These are phyloP conservation scores for Didymella keratinophila DNA, from an alignment of 2,329 filamentous ascomycete species.

Conservation along the genomic window DNA sequence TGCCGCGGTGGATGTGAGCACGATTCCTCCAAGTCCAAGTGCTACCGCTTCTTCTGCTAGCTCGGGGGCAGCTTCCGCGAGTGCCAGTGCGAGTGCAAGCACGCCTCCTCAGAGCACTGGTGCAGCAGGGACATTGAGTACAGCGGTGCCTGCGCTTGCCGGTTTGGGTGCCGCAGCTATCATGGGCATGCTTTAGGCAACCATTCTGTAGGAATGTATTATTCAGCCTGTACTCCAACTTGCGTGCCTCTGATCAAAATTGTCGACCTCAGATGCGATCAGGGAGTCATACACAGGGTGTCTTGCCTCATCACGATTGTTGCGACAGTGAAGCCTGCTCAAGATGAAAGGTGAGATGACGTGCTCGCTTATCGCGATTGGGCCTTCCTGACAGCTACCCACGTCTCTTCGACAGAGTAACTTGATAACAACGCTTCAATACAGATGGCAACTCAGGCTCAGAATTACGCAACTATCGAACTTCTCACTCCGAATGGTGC, in stretches of 20 bases:
- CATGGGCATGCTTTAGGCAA: constrained; percentile 3
- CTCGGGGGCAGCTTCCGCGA: neutral
- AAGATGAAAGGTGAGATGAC: too few species aligned
- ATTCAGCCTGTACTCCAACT: neutral
- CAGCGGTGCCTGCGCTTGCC: constrained; percentile 6
- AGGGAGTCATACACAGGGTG: too few species aligned
- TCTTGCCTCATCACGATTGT: too few species aligned
- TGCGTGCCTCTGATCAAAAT: neutral
- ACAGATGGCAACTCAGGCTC: neutral
- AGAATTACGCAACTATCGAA: constrained; percentile 3
- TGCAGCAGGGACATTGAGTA: constrained; percentile 4
- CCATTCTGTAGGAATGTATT: neutral
- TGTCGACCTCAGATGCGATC: too few species aligned
- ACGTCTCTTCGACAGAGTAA: too few species aligned
- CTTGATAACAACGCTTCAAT: neutral
- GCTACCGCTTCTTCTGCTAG: neutral
- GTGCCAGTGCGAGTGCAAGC: neutral
- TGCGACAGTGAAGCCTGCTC: too few species aligned
- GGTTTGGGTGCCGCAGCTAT: constrained; percentile 7
- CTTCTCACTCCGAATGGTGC: constrained; percentile 5
- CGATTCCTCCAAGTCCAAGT: neutral
- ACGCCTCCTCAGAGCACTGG: constrained; percentile 7
- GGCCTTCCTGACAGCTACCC: neutral
- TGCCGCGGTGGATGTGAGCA: neutral
- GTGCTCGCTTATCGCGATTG: too few species aligned